Base-by-base conservation (phyloP, 1,284 basidiomycete genomes). In the Athelia sp. region DNA sequence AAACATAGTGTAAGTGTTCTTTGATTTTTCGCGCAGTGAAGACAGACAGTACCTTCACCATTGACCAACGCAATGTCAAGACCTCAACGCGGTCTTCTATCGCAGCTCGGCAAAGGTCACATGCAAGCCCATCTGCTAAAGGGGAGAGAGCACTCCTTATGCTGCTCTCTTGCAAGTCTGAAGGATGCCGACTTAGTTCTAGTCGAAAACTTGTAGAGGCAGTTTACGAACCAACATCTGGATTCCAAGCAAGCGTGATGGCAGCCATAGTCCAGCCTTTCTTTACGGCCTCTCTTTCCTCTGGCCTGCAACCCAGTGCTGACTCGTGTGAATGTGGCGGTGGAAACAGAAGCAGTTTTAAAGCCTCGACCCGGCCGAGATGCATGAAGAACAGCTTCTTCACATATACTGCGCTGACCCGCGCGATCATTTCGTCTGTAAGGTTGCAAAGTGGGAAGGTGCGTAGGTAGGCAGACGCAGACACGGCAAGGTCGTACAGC, bases 331-430 rank as follows among this genome's bases (percentile, higher is more conserved):
- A 46, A 3, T 50, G 49, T 15, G 59, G 59, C 24, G 56, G 57
- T n/a, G 52, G 50, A 6, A 56, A 47, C 8, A 62, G 46, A 19
- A 59, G 42, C 10, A 56, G 50, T 43, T 60, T 61, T 13, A 60
- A 50, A n/a, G 52, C 54, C 10, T 58, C 61, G 2, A 52, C 48
- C 18, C 62, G 54, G 11, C 58, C 58, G 11, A 60, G 50, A 46
- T 62, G 62, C 3, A 63, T 52, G 52, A 60, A 60, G 45, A 62
- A 55, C 6, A 63, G 53, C 26, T 57, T 52, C 35, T 56, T 58
- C 19, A 63, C 47, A 48, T 63, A 63, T 6, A 60, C 22, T 10
- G 56, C 53, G 9, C 58, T 58, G 48, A 63, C 59, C 6, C 43
- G 49, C 4, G 47, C 18, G 10, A 54, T 58, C n/a, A 49, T 45